These are phyloP conservation scores for Penicillium waksmanii DNA, from an alignment of 495 filamentous ascomycete species.

Conservation along the genomic window DNA sequence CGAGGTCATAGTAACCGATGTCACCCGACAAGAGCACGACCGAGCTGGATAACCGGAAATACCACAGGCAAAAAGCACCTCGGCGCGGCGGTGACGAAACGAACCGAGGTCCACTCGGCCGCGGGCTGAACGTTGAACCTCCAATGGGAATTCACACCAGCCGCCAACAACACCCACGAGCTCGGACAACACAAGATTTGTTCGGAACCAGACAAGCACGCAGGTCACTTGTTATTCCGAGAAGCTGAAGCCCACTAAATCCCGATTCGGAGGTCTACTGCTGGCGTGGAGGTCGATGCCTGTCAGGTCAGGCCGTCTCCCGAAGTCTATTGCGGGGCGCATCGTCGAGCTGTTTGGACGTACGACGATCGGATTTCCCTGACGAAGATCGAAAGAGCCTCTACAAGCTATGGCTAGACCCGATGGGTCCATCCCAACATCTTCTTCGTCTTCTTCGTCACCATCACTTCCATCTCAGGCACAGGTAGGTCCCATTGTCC, in stretches of 20 bases:
- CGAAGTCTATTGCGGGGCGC: constrained; percentile 12
- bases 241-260: background rate
- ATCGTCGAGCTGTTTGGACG: constrained; percentile 7
- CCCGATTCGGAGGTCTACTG: background rate
- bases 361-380: constrained; percentile 4
- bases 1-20: constrained; percentile 24
- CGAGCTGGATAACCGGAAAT: constrained; percentile 15
- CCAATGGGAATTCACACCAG: background rate
- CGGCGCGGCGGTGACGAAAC: constrained; percentile 41
- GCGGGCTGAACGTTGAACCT: background rate
- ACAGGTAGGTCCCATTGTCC: constrained; percentile 4
- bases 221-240: background rate
- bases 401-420: constrained; percentile 37
- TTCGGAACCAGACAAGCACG: background rate
- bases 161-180: background rate
- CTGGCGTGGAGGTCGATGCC: background rate
- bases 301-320: background rate
- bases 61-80: constrained; percentile 33
- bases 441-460: too few relatives aligned
- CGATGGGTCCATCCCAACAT: constrained; percentile 21
- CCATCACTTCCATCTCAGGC: constrained; percentile 29
- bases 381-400: background rate
- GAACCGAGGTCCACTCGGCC: constrained; percentile 43
- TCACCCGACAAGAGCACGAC: constrained; percentile 21
- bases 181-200: background rate